Conservation (phyloP, 352 stramenopile species). For the Achlya hypogyna region DNA sequence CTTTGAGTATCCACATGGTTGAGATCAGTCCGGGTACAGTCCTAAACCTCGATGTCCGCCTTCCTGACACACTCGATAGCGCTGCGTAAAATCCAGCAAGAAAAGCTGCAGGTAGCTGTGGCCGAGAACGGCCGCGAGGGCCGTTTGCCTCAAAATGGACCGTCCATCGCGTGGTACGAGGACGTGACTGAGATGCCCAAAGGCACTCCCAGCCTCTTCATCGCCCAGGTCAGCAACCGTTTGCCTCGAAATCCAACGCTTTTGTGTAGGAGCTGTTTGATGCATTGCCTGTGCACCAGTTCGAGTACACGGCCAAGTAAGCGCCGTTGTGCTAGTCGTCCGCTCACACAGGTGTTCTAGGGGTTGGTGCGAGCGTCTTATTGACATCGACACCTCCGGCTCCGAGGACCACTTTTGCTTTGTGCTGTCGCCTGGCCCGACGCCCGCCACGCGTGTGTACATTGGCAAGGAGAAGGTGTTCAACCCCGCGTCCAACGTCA, state of each 20-base stretch:
- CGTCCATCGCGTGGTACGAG: conserved; percentile 77
- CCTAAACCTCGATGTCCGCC: neutral
- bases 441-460: conserved; percentile 85
- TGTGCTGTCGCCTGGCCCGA: conserved; percentile 87
- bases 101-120: conserved; percentile 46
- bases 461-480: conserved; percentile 76
- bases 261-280: conserved; percentile 89
- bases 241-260: too few relatives aligned
- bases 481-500: conserved; percentile 31
- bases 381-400: conserved; percentile 85
- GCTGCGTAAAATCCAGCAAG: conserved; percentile 86
- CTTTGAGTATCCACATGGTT: conserved; percentile 85
- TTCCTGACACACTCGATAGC: conserved; percentile 27
- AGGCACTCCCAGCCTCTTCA: conserved; percentile 69
- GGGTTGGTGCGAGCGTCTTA: conserved; percentile 90
- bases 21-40: conserved; percentile 76
- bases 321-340: neutral
- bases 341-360: conserved; percentile 27
- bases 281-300: conserved; percentile 90
- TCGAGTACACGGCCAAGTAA: conserved; percentile 87
- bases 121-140: conserved; percentile 29
- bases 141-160: conserved; percentile 34
- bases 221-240: conserved; percentile 59
- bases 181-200: conserved; percentile 70
- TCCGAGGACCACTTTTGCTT: conserved; percentile 86